phyloP scores from a whole-genome alignment of 139 green algal species.

The Pedinophyceae sp. region DNA sequence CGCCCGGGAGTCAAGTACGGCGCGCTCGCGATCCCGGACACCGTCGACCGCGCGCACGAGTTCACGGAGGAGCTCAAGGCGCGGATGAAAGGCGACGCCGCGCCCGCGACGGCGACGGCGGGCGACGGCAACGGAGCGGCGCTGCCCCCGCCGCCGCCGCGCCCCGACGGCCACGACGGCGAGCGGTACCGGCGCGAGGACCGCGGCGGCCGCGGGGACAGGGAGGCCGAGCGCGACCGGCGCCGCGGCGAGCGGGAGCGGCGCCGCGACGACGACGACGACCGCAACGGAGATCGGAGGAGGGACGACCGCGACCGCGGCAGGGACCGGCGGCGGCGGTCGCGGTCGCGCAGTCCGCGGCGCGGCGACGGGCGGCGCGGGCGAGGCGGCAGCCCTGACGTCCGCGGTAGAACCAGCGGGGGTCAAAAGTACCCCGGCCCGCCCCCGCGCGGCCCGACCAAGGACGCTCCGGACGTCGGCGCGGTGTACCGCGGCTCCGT shows the following conservation, averaged over 20 bases:
- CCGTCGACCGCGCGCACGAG: slow-evolving; percentile 39
- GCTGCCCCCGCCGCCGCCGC: neutral
- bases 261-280: slow-evolving; percentile 4
- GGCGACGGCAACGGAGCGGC: no score
- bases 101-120: neutral
- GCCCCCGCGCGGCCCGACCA: no score
- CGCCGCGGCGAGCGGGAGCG: slow-evolving; percentile 9
- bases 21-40: slow-evolving; percentile 57
- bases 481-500: slow-evolving; percentile 52
- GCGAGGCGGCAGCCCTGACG: slow-evolving; percentile 4
- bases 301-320: slow-evolving; percentile 8
- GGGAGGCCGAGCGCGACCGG: slow-evolving; percentile 4
- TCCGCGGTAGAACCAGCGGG: neutral
- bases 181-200: slow-evolving; percentile 9
- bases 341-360: slow-evolving; percentile 14
- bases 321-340: slow-evolving; percentile 5
- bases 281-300: slow-evolving; percentile 12
- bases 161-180: neutral
- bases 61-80: slow-evolving; percentile 44
- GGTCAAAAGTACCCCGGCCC: slow-evolving; percentile 1
- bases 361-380: slow-evolving; percentile 12
- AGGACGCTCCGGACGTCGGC: slow-evolving; percentile 8
- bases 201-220: neutral
- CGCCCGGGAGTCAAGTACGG: slow-evolving; percentile 11
- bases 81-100: slow-evolving; percentile 18